These are phyloP conservation scores for Fusarium austroafricanum DNA, from an alignment of 2,329 filamentous ascomycete species.

Conservation along the genomic window DNA sequence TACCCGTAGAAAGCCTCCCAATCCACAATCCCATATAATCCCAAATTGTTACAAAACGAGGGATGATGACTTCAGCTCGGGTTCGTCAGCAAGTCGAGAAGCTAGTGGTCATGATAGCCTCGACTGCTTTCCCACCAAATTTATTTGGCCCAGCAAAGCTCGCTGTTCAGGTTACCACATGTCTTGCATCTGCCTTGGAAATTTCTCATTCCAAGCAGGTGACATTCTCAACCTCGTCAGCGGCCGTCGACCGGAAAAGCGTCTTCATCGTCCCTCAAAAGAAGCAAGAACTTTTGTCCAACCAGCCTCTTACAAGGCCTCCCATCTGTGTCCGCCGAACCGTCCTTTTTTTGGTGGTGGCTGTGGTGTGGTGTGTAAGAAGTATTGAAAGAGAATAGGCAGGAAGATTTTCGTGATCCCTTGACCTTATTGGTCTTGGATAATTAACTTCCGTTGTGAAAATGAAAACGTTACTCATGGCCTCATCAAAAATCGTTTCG, in stretches of 20 bases:
- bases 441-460: conserved; percentile 31
- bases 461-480: conserved; percentile 44
- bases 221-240: conserved; percentile 34
- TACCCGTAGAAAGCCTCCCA: conserved; percentile 13
- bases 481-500: conserved; percentile 46
- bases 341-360: conserved; percentile 35
- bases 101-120: conserved; percentile 31
- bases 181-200: conserved; percentile 36
- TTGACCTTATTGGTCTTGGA: conserved; percentile 32
- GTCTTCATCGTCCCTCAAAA: conserved; percentile 31
- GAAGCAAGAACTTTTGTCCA: conserved; percentile 43
- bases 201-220: conserved; percentile 41
- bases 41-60: conserved; percentile 42
- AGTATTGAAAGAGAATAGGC: conserved; percentile 23
- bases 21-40: conserved; percentile 27
- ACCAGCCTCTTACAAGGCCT: conserved; percentile 14
- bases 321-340: conserved; percentile 23
- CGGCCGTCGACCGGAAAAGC: conserved; percentile 38
- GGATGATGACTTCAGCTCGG: conserved; percentile 32
- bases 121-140: conserved; percentile 36
- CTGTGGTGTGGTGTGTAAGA: conserved; percentile 31
- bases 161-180: conserved; percentile 20
- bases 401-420: conserved; percentile 28
- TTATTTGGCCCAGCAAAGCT: conserved; percentile 39
- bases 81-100: conserved; percentile 28